Evolutionary conservation across 2,329 filamentous ascomycete genomes (phyloP).

Genomic region (Epichloe elymi): DNA sequence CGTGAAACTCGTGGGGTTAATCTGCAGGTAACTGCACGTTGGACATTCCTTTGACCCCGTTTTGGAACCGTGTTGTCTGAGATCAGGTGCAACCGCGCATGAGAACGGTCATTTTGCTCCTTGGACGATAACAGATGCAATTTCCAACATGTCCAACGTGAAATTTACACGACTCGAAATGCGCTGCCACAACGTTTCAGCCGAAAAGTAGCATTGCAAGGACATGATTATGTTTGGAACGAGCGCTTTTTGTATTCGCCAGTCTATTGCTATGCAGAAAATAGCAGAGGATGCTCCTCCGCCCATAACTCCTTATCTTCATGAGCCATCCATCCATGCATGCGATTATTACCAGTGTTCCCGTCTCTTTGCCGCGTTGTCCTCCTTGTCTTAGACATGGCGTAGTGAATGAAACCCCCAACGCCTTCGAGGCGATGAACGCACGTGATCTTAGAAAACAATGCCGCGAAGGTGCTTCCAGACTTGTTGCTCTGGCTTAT

Average conservation of each 20-base stretch:
- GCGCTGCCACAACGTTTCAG: neutral
- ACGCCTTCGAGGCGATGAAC: neutral
- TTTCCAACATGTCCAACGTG: no score
- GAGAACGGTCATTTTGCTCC: no score
- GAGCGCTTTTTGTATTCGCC: conserved; percentile 5
- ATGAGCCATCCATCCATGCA: neutral
- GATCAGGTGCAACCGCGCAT: no score
- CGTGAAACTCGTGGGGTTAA: no score
- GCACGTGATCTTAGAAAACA: neutral
- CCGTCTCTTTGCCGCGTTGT: neutral
- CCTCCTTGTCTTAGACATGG: neutral
- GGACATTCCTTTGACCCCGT: no score
- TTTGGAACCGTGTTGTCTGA: no score
- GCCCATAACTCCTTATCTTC: no score
- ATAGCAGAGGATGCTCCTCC: neutral
- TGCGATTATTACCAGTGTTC: neutral
- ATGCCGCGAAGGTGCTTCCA: neutral
- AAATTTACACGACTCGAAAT: no score
- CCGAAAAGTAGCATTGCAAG: neutral
- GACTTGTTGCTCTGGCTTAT: neutral
- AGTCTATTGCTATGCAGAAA: conserved; percentile 4
- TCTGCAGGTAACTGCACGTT: no score
- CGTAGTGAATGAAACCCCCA: neutral
- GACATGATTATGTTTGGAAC: neutral
- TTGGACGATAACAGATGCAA: no score